phyloP scores from a whole-genome alignment of 2,329 filamentous ascomycete genomes.

The Graphiopsis chlorocephala region DNA sequence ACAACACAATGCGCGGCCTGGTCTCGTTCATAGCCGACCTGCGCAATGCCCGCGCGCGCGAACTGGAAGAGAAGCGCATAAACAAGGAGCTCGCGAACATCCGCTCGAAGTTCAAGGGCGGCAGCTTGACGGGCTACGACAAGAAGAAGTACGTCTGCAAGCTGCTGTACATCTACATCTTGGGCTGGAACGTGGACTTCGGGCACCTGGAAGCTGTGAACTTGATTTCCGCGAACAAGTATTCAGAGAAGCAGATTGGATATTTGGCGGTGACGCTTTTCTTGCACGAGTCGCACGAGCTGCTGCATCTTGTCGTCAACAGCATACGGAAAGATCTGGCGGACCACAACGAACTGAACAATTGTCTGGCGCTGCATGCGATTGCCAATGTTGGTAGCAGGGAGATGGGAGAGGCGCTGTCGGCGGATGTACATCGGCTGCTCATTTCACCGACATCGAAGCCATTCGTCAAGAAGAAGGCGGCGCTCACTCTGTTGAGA shows the following conservation, averaged over 20 bases:
- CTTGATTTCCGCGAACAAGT: slow-evolving; percentile 92
- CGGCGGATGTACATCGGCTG: slow-evolving; percentile 85
- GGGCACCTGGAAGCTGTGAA: slow-evolving; percentile 98
- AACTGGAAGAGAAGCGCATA: slow-evolving; percentile 97
- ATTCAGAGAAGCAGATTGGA: slow-evolving; percentile 98
- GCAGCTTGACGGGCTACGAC: slow-evolving; percentile 87
- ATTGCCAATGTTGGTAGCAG: slow-evolving; percentile 96
- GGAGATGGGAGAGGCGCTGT: slow-evolving; percentile 95
- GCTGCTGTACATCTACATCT: slow-evolving; percentile 97
- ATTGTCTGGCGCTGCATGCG: slow-evolving; percentile 92
- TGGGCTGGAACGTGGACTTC: slow-evolving; percentile 99
- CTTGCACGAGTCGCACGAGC: slow-evolving; percentile 93
- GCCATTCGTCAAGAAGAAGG: slow-evolving; percentile 99
- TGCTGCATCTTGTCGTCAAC: slow-evolving; percentile 94
- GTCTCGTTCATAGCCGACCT: slow-evolving; percentile 98
- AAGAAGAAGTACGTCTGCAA: slow-evolving; percentile 99
- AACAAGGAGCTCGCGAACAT: slow-evolving; percentile 99
- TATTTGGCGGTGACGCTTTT: slow-evolving; percentile 97
- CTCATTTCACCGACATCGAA: slow-evolving; percentile 94
- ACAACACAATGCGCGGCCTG: slow-evolving; percentile 58
- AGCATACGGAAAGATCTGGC: slow-evolving; percentile 95
- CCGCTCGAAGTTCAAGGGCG: slow-evolving; percentile 92
- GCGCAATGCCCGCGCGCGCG: slow-evolving; percentile 88
- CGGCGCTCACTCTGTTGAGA: slow-evolving; percentile 85
- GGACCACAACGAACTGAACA: slow-evolving; percentile 95